Evolutionary conservation across 148 eudicot genomes (phyloP).

Genomic region (Dianthus caryophyllus): DNA sequence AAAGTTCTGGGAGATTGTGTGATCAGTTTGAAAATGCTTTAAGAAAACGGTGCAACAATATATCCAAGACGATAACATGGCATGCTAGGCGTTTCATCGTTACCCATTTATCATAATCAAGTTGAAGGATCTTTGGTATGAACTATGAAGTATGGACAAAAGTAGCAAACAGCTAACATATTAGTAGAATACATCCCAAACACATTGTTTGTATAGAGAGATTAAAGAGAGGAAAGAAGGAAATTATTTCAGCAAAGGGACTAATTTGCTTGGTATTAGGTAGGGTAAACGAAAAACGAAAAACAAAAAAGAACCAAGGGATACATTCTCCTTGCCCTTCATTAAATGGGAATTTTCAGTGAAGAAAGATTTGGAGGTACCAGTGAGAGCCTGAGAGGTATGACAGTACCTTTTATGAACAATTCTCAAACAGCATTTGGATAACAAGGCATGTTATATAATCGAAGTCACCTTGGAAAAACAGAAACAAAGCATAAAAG

Average conservation of each 20-base stretch:
- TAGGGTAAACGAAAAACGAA: no score
- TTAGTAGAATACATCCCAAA: neutral
- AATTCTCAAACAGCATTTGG: neutral
- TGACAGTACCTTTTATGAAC: neutral
- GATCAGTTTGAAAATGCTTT: no score
- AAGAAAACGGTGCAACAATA: neutral
- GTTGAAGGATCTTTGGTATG: neutral
- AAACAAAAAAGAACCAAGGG: no score
- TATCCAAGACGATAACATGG: neutral
- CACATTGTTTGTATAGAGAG: neutral
- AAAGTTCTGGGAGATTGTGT: neutral
- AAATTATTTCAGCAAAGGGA: no score
- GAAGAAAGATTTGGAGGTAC: no score
- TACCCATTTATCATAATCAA: neutral
- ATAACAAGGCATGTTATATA: neutral
- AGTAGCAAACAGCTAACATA: neutral
- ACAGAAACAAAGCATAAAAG: neutral
- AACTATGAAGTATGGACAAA: no score
- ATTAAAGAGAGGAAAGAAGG: no score
- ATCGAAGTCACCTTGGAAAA: neutral
- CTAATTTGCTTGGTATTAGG: no score
- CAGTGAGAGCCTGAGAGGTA: no score
- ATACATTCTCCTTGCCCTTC: no score
- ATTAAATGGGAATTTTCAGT: no score
- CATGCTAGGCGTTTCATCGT: neutral